Conservation (phyloP, 768 basidiomycete genomes). For the Boletus fagicola region DNA sequence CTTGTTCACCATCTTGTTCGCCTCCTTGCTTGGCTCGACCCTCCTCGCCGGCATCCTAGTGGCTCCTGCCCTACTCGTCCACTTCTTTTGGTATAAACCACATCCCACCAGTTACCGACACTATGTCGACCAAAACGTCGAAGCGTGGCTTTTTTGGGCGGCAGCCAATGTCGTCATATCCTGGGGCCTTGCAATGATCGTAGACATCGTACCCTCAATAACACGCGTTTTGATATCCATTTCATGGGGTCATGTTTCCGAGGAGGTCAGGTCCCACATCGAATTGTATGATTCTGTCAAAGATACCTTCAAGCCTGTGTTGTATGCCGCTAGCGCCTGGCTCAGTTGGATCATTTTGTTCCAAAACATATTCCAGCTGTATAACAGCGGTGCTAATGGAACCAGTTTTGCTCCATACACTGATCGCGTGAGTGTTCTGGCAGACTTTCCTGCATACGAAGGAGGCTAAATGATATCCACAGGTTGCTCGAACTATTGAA, state of each 20-base stretch:
- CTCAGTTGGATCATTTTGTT: slow-evolving; percentile 78
- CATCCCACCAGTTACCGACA: slow-evolving; percentile 53
- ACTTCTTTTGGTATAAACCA: slow-evolving; percentile 69
- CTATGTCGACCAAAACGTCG: slow-evolving; percentile 62
- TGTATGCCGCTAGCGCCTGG: slow-evolving; percentile 72
- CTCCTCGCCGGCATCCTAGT: slow-evolving; percentile 62
- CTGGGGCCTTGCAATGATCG: slow-evolving; percentile 72
- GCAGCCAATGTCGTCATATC: slow-evolving; percentile 76
- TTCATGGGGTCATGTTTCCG: slow-evolving; percentile 76
- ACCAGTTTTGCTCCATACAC: slow-evolving; percentile 62
- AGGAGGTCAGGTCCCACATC: slow-evolving; percentile 59
- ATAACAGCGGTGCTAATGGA: slow-evolving; percentile 38
- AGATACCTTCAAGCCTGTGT: slow-evolving; percentile 63
- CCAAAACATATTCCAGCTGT: slow-evolving; percentile 57
- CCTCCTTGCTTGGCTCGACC: slow-evolving; percentile 70
- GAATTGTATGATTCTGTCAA: slow-evolving; percentile 73
- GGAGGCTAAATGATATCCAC: background rate
- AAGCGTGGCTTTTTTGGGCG: slow-evolving; percentile 82
- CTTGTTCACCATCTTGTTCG: slow-evolving; percentile 60
- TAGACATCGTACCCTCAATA: slow-evolving; percentile 65
- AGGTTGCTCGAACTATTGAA: slow-evolving; percentile 63
- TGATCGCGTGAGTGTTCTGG: slow-evolving; percentile 41
- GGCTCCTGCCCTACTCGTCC: slow-evolving; percentile 58
- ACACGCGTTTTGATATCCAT: slow-evolving; percentile 51
- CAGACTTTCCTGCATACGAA: background rate